Evolutionary conservation across 306 rosid genomes (phyloP).

Genomic region (Trifolium dubium): DNA sequence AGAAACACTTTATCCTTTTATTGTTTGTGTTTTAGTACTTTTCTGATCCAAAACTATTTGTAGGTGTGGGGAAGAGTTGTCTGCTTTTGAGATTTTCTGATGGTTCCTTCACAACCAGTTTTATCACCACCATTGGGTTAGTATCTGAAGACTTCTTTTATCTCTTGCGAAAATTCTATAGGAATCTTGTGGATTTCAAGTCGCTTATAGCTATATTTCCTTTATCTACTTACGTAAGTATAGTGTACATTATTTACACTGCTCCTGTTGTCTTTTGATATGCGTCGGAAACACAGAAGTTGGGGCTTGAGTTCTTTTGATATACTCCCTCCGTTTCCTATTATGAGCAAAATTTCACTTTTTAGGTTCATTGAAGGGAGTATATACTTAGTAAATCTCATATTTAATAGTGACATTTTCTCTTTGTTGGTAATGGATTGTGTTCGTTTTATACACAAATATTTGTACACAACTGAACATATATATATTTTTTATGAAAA

Average conservation of each 20-base stretch:
- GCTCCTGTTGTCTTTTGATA: constrained; percentile 23
- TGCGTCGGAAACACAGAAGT: constrained; percentile 23
- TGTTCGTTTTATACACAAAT: constrained; percentile 30
- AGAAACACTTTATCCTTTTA: constrained; percentile 1
- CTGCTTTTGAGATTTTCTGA: constrained; percentile 93
- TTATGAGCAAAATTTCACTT: no score
- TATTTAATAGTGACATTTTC: constrained; percentile 2
- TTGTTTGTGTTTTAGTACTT: not conserved
- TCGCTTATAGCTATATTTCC: constrained; percentile 12
- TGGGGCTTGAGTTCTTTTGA: constrained; percentile 19
- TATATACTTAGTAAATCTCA: constrained; percentile 5
- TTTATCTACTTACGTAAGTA: not conserved
- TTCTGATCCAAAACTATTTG: constrained; percentile 40
- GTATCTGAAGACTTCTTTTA: constrained; percentile 40
- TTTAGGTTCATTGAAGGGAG: no score
- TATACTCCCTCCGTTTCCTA: not conserved
- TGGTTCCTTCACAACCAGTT: constrained; percentile 92
- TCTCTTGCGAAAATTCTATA: constrained; percentile 13
- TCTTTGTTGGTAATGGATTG: constrained; percentile 18
- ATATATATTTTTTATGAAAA: not conserved
- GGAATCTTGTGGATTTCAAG: constrained; percentile 3
- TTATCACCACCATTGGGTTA: constrained; percentile 93
- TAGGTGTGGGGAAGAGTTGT: constrained; percentile 97
- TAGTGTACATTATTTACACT: not conserved
- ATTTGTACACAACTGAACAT: constrained; percentile 24